Base-by-base conservation (phyloP, 192 early-diverging fungal species). In the Backusella morwellensis region DNA sequence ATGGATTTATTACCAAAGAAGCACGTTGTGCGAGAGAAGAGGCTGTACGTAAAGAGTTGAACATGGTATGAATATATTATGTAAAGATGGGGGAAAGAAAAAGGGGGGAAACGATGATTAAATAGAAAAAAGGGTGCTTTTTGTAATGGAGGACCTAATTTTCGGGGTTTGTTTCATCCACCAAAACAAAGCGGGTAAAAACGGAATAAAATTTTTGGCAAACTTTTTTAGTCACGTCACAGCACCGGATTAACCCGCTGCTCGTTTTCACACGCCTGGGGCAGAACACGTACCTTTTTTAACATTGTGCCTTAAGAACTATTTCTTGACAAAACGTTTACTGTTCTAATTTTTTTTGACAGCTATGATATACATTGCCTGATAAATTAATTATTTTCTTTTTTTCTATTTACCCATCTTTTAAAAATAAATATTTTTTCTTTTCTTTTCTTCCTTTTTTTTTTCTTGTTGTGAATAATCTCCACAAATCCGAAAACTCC, bases 21-120 rank as follows among this genome's bases (percentile, higher is more conserved):
- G 75, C 78, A 29, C 78, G 74, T 19, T 72, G 56, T 72, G 77
- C 72, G 50, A 79, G n/a, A 50, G 75, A 72, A 54, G 81, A 70
- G 42, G 70, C 72, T 59, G 78, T 63, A 74, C 68, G 71, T 42
- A 83, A 70, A 66, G 81, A 83, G 44, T 70, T 77, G 78, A 83
- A 83, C 81, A 83, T 71, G 19, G 12, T 70, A 23, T 56, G 7
- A 26, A 32, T 32, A 32, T 32, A 32, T 32, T 59, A 26, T 59
- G 9, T 59, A 35, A 44, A 8, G 41, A 35, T n/a, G 19, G 52
- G 35, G 34, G 26, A 29, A 59, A 68, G 26, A 75, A 36, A 41
- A 40, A 40, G 23, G n/a, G 44, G 44, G 72, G 32, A 59, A 36
- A 29, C 14, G 11, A 26, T 63, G 56, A 66, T 38, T 19, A 74